A percentile compares a stretch with the other conserved stretches of the same genome.
phyloP scores from a whole-genome alignment of 108 stramenopile genomes.

The Cyclotella kingstonii region DNA sequence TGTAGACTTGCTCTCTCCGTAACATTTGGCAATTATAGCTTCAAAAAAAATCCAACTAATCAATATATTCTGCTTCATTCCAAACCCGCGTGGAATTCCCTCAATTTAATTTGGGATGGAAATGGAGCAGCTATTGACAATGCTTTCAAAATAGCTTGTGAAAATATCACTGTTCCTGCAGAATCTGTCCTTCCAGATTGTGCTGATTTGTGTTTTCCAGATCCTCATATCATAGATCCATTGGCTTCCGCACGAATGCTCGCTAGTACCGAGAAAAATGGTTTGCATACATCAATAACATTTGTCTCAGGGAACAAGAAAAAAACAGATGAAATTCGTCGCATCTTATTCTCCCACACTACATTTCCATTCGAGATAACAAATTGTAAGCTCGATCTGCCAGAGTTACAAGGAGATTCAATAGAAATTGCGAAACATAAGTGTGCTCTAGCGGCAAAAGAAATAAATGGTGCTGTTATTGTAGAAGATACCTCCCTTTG shows the following conservation, averaged over 20 bases:
- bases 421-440: conserved; percentile 94
- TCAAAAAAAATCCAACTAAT: conserved; percentile 76
- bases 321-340: conserved; percentile 93
- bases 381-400: conserved; percentile 88
- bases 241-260: conserved; percentile 35
- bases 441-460: conserved; percentile 83
- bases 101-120: conserved; percentile 72
- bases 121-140: conserved; percentile 48
- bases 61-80: conserved; percentile 84
- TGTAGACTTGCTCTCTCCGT: conserved; percentile 78
- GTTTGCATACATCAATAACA: conserved; percentile 44
- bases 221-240: conserved; percentile 63
- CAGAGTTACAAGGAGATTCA: conserved; percentile 95
- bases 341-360: conserved; percentile 52
- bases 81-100: conserved; percentile 81
- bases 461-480: conserved; percentile 86
- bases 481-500: conserved; percentile 97
- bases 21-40: conserved; percentile 79
- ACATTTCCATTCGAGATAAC: conserved; percentile 71
- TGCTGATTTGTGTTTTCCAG: conserved; percentile 72
- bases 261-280: not conserved
- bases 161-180: conserved; percentile 19
- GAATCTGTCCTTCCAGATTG: conserved; percentile 44
- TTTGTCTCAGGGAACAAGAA: conserved; percentile 99
- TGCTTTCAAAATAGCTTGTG: conserved; percentile 63